These are phyloP conservation scores for Brettanomyces bruxellensis DNA, from an alignment of 805 yeast genomes.

Conservation along the genomic window DNA sequence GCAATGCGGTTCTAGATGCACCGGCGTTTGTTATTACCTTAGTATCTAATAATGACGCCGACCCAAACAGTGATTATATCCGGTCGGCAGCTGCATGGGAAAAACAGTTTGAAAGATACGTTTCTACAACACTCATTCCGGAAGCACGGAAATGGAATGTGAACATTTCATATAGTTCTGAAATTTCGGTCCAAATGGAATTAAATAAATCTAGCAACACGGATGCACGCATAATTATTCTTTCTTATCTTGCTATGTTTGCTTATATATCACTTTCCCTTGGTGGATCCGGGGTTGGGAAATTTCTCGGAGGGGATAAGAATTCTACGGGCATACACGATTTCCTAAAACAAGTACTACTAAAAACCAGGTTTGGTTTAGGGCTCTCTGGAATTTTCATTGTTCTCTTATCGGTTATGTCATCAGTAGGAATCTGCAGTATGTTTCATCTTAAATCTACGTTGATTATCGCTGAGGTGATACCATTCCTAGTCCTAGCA, in stretches of 20 bases:
- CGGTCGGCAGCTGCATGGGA: slow-evolving; percentile 57
- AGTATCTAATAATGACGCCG: slow-evolving; percentile 48
- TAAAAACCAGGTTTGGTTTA: slow-evolving; percentile 56
- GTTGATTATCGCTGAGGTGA: slow-evolving; percentile 90
- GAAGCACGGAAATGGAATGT: slow-evolving; percentile 48
- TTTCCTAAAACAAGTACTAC: slow-evolving; percentile 17
- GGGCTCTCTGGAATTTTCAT: slow-evolving; percentile 82
- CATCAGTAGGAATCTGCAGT: slow-evolving; percentile 79
- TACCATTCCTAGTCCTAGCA: slow-evolving; percentile 86
- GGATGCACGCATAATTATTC: slow-evolving; percentile 57
- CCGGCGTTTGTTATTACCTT: slow-evolving; percentile 72
- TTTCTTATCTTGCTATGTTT: slow-evolving; percentile 83
- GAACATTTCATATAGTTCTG: slow-evolving; percentile 68
- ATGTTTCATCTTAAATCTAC: slow-evolving; percentile 76
- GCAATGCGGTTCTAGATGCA: slow-evolving; percentile 41
- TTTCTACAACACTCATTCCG: slow-evolving; percentile 29
- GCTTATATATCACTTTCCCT: slow-evolving; percentile 78
- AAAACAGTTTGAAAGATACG: slow-evolving; percentile 45
- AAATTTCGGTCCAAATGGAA: slow-evolving; percentile 76
- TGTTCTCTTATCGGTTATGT: slow-evolving; percentile 68
- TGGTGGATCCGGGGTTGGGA: slow-evolving; percentile 24
- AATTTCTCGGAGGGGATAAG: background rate
- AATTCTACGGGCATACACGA: background rate
- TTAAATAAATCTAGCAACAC: slow-evolving; percentile 73
- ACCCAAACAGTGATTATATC: slow-evolving; percentile 32